Conservation (phyloP, 306 rosid genomes). For the Gastrolobium bilobum region DNA sequence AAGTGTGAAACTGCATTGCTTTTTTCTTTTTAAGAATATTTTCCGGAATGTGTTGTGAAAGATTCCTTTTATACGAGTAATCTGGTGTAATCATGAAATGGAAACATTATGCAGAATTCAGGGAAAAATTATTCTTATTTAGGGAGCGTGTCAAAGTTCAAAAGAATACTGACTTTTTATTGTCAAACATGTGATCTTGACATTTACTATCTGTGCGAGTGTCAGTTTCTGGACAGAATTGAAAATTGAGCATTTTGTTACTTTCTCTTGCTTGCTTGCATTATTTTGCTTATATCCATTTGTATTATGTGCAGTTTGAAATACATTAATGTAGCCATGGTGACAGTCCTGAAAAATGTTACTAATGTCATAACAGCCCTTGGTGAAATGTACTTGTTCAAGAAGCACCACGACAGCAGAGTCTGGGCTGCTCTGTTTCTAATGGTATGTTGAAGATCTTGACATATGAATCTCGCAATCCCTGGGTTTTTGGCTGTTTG, state of each 20-base stretch:
- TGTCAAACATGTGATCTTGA: constrained; percentile 16
- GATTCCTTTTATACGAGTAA: constrained; percentile 20
- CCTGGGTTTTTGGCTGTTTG: constrained; percentile 32
- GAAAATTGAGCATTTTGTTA: constrained; percentile 1
- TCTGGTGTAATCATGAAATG: constrained; percentile 36
- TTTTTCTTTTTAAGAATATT: not conserved
- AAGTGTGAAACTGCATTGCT: not conserved
- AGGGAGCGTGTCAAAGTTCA: constrained; percentile 22
- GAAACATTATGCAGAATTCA: constrained; percentile 19
- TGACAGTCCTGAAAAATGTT: constrained; percentile 96
- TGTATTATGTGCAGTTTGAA: constrained; percentile 81
- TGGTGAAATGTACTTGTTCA: constrained; percentile 95
- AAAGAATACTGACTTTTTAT: constrained; percentile 23
- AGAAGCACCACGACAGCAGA: constrained; percentile 83
- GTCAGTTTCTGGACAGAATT: constrained; percentile 33
- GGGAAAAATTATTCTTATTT: constrained; percentile 22
- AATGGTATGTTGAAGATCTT: constrained; percentile 72
- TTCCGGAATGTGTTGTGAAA: not conserved
- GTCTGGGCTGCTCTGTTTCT: constrained; percentile 97
- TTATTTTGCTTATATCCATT: constrained; percentile 40
- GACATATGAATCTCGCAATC: constrained; percentile 17
- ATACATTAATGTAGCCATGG: constrained; percentile 99
- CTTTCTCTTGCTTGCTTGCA: not conserved
- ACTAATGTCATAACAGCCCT: constrained; percentile 97
- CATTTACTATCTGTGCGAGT: constrained; percentile 16